Percentiles rank a stretch among this genome's conserved stretches.
Evolutionary conservation across 805 yeast genomes (phyloP).

Genomic region (Sugiyamaella mastotermitis): DNA sequence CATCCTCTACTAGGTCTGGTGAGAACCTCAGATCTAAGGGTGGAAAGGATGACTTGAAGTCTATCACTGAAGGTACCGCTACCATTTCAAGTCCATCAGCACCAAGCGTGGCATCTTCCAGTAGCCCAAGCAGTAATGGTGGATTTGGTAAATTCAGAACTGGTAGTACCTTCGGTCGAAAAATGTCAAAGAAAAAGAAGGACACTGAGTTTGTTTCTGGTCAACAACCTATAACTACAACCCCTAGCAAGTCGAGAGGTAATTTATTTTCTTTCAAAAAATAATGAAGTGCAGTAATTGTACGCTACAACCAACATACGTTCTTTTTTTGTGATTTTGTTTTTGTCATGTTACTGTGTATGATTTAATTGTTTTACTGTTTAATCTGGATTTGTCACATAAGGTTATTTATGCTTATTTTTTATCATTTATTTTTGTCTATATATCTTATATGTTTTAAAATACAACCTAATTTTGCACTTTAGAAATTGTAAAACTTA

Average conservation of each 20-base stretch:
- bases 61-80: conserved; percentile 3
- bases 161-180: conserved; percentile 7
- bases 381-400: too few relatives aligned
- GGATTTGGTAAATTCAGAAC: conserved; percentile 8
- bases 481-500: too few relatives aligned
- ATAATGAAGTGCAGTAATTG: too few relatives aligned
- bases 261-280: conserved; percentile 13
- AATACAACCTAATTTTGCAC: too few relatives aligned
- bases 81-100: conserved; percentile 1
- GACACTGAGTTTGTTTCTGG: conserved; percentile 4
- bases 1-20: conserved; percentile 3
- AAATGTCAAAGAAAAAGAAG: conserved; percentile 7
- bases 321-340: too few relatives aligned
- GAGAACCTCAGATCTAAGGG: conserved; percentile 4
- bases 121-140: not conserved
- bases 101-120: not conserved
- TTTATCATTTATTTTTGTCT: too few relatives aligned
- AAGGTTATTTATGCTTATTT: too few relatives aligned
- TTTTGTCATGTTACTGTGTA: too few relatives aligned
- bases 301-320: too few relatives aligned
- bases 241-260: conserved; percentile 11
- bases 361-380: too few relatives aligned
- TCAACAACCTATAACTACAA: conserved; percentile 5
- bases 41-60: too few relatives aligned
- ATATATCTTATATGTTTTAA: too few relatives aligned